A percentile compares a stretch with the other conserved stretches of the same genome.
Evolutionary conservation across 1,139 yeast genomes (phyloP).

Genomic region (Zygoascus hellenicus): DNA sequence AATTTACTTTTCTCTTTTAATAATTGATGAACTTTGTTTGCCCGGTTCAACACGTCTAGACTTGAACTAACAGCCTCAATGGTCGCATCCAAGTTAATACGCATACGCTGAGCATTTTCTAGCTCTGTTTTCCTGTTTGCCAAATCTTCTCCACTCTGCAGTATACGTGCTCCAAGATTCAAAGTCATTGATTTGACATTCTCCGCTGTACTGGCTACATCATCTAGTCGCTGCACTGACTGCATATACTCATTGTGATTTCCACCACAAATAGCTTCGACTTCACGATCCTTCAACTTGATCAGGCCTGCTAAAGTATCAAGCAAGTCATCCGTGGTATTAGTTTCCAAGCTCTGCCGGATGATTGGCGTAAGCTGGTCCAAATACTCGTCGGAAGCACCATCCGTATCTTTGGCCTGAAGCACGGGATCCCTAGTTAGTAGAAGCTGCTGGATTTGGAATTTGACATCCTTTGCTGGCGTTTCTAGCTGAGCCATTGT

Average conservation of each 20-base stretch:
- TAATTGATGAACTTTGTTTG: constrained; percentile 79
- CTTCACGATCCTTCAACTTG: constrained; percentile 54
- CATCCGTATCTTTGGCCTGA: constrained; percentile 18
- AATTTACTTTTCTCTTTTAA: constrained; percentile 72
- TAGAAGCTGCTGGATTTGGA: constrained; percentile 29
- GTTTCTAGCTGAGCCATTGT: background rate
- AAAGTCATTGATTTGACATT: constrained; percentile 49
- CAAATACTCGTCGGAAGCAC: constrained; percentile 57
- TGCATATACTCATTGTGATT: constrained; percentile 50
- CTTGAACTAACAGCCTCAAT: constrained; percentile 45
- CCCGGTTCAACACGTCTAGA: constrained; percentile 75
- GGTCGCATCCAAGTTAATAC: constrained; percentile 33
- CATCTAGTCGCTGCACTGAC: constrained; percentile 52
- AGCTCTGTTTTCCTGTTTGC: constrained; percentile 41
- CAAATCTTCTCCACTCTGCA: constrained; percentile 58
- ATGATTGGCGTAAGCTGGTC: constrained; percentile 80
- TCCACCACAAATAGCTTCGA: constrained; percentile 55
- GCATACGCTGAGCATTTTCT: constrained; percentile 27
- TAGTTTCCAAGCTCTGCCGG: constrained; percentile 54
- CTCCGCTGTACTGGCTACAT: constrained; percentile 50
- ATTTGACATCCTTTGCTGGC: constrained; percentile 21
- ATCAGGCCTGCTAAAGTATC: constrained; percentile 53
- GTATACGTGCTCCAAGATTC: constrained; percentile 48
- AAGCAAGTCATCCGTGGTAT: constrained; percentile 53
- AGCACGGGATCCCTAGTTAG: constrained; percentile 27